Conservation (phyloP, 805 yeast species). For the Candida vaughaniae region DNA sequence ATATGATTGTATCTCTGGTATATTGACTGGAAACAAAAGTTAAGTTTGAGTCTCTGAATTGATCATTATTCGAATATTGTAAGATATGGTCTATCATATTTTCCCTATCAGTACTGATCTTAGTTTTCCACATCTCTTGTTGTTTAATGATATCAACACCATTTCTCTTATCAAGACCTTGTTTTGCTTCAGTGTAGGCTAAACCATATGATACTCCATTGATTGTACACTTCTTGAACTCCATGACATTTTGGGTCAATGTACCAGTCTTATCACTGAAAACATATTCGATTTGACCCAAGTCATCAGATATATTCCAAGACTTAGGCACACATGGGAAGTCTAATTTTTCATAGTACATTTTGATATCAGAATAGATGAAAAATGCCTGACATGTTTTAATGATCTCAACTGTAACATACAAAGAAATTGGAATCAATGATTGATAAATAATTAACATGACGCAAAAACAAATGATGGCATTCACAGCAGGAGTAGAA, state of each 20-base stretch:
- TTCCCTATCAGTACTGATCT: slow-evolving; percentile 55
- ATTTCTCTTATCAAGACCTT: slow-evolving; percentile 64
- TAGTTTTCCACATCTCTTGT: slow-evolving; percentile 48
- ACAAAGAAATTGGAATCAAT: slow-evolving; percentile 76
- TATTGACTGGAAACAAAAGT: slow-evolving; percentile 65
- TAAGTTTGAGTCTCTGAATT: slow-evolving; percentile 47
- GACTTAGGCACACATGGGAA: slow-evolving; percentile 79
- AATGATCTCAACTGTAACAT: slow-evolving; percentile 75
- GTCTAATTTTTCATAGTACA: slow-evolving; percentile 69
- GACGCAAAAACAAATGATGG: slow-evolving; percentile 68
- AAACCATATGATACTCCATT: slow-evolving; percentile 66
- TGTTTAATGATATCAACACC: slow-evolving; percentile 69
- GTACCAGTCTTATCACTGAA: slow-evolving; percentile 87
- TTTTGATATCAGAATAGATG: slow-evolving; percentile 65
- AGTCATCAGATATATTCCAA: slow-evolving; percentile 81
- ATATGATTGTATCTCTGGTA: slow-evolving; percentile 48
- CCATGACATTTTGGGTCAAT: slow-evolving; percentile 80
- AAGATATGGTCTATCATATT: slow-evolving; percentile 53
- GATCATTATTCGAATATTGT: slow-evolving; percentile 43
- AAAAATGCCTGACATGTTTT: slow-evolving; percentile 75
- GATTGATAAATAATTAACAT: slow-evolving; percentile 73
- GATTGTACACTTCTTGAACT: slow-evolving; percentile 72
- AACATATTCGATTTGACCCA: slow-evolving; percentile 80
- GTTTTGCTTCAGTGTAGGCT: slow-evolving; percentile 77
- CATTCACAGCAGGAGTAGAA: slow-evolving; percentile 60